A percentile compares a stretch with the other conserved stretches of the same genome.
Evolutionary conservation across 169 alveolate species (phyloP).

Genomic region (Eimeria brunetti): DNA sequence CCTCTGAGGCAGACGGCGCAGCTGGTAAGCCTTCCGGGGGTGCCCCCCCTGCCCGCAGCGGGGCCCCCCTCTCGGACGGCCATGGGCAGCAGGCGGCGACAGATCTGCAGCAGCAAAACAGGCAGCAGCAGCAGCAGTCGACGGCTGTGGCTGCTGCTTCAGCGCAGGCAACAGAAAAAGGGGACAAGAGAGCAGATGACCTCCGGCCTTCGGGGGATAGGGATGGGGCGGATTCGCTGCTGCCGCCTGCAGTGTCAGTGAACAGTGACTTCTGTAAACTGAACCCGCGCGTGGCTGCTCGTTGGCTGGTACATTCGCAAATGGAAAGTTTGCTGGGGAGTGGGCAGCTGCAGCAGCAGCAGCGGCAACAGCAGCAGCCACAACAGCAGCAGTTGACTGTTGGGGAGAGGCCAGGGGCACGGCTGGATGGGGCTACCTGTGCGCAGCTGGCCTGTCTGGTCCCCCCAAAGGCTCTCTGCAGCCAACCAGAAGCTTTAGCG

Average conservation of each 20-base stretch:
- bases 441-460: conserved; percentile 58
- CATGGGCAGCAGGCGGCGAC: neutral
- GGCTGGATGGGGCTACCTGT: neutral
- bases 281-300: conserved; percentile 51
- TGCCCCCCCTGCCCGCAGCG: neutral
- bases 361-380: neutral
- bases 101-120: neutral
- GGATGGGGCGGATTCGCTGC: conserved; percentile 12
- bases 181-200: neutral
- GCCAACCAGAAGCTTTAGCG: neutral
- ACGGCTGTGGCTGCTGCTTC: neutral
- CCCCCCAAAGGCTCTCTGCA: conserved; percentile 24
- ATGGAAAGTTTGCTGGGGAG: neutral
- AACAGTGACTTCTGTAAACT: conserved; percentile 11
- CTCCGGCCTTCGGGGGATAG: neutral
- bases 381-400: neutral
- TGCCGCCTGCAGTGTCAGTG: conserved; percentile 50
- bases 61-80: neutral
- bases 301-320: conserved; percentile 50
- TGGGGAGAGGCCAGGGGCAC: neutral
- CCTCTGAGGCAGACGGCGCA: neutral
- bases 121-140: neutral
- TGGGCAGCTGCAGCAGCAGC: conserved; percentile 5
- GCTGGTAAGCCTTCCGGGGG: neutral
- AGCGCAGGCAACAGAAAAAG: neutral